Base-by-base conservation (phyloP, 805 yeast species). In the Teunomyces atbi region DNA sequence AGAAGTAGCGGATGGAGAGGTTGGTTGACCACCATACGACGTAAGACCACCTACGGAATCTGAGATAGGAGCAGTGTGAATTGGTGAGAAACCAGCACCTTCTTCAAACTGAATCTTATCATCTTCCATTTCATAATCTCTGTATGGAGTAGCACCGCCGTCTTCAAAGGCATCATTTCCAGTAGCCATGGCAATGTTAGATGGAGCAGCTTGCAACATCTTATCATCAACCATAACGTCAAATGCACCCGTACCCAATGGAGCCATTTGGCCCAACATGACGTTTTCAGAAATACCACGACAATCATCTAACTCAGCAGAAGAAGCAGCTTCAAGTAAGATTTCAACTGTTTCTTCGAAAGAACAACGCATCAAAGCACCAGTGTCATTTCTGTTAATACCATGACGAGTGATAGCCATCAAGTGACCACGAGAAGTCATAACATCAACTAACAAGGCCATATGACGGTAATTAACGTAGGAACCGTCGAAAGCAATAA, bases 381-480 rank as follows among this genome's bases (percentile, higher is more conserved):
- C 99, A 26, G 99, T 94, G 56, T 94, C 97, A 32, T 96, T 87
- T 73, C 99, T 85, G 71, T 94, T 94, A 71, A 94, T 92, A 80
- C 99, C 99, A 65, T 94, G 99, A 80, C 99, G 95, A 37, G 98
- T 92, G 60, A 94, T 91, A 34, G 99, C 98, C 88, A 95, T 92
- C 68, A 94, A 77, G 64, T 92, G 96, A 61, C 99, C 99, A 63
- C 96, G 85, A 33, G 96, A 88, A 2, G 99, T 94, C 99, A 94
- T 94, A 32, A 91, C 95, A 74, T 94, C 99, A 48, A 94, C 98
- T 59, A 94, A 78, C 59, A 94, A 75, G 4, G 99, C 97, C 94
- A 94, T 86, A 62, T 94, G 99, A 73, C 99, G 85, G 73, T 94
- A 94, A 71, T 94, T 94, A 51, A 94, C 99, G 61, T 94, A 94